Evolutionary conservation across 371 early-diverging fungal species (phyloP), one percentile per base, ranked within the genome.

Genomic region (Rhizopus stolonifer): DNA sequence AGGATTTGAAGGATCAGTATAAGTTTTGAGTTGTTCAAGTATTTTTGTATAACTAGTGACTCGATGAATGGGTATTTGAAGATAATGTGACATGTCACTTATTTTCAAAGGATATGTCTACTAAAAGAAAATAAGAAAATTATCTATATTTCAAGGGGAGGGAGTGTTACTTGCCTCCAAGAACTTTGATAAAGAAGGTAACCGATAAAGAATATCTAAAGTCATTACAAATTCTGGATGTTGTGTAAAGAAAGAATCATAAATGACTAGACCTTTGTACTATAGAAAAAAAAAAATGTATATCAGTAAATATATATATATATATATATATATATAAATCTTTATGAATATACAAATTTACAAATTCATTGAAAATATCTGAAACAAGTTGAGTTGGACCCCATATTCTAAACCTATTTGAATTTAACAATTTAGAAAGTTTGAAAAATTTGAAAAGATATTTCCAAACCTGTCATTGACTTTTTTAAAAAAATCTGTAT

Each of bases 321-420:
- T n/a, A n/a, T n/a, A n/a, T n/a, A n/a, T n/a, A n/a, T n/a, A n/a
- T 14, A 15, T n/a, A 19, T 2, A 42, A 21, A 42, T 21, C 1
- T 9, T 9, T 1, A 19, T 19, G 8, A 42, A n/a, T 21, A 15
- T 4, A 14, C 46, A 9, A 32, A 55, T 57, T 23, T 70, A 70
- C 70, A 42, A 70, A 47, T 23, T 38, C 24, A 26, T 33, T 25
- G 48, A 70, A 61, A 14, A 70, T 15, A 52, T 70, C 71, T 14
- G 71, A 64, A 21, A 70, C 33, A 15, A 70, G 24, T 46, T 70
- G 71, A 24, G 71, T 70, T 21, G 71, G 71, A 13, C 71, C 71
- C 71, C 71, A 70, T 8, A 70, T 45, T 25, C 46, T 32, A 31
- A 64, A 24, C 46, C 70, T 64, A 51, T 34, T 26, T 5, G 26